Percentiles rank a stretch among this genome's conserved stretches.
These are phyloP conservation scores for Pseudocercospora macadamiae DNA, from an alignment of 2,329 filamentous ascomycete species.

Conservation along the genomic window DNA sequence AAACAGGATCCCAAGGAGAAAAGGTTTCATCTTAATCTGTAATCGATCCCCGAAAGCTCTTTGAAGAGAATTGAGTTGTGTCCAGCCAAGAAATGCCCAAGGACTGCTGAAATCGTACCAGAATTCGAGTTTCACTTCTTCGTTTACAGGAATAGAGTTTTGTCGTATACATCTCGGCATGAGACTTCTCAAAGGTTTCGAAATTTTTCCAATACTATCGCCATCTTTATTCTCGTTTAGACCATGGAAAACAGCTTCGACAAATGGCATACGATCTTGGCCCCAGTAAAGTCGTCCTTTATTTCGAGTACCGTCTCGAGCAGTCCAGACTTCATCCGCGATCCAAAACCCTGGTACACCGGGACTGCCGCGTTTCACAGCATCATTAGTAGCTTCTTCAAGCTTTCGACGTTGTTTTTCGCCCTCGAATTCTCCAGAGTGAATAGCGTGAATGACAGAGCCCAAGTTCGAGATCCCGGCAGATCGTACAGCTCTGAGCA, in stretches of 20 bases:
- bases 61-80: constrained; percentile 23
- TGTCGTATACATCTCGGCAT: constrained; percentile 11
- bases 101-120: constrained; percentile 31
- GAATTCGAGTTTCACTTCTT: constrained; percentile 29
- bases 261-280: constrained; percentile 30
- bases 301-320: constrained; percentile 9
- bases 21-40: constrained; percentile 29
- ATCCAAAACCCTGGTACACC: constrained; percentile 30
- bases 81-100: constrained; percentile 30
- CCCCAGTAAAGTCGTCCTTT: constrained; percentile 30
- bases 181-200: constrained; percentile 16
- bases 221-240: constrained; percentile 21
- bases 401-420: constrained; percentile 16
- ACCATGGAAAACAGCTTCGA: constrained; percentile 24
- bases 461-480: constrained; percentile 10
- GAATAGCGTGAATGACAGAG: constrained; percentile 19
- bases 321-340: constrained; percentile 23
- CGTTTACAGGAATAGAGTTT: constrained; percentile 7
- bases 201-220: constrained; percentile 10
- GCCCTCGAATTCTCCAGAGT: constrained; percentile 25
- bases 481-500: constrained; percentile 19
- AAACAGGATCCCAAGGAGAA: constrained; percentile 30
- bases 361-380: constrained; percentile 26
- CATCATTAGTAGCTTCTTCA: constrained; percentile 24
- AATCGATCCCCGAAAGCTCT: constrained; percentile 23